These are phyloP conservation scores for Scheffersomyces coipomensis DNA, from an alignment of 805 yeast genomes.

Conservation along the genomic window DNA sequence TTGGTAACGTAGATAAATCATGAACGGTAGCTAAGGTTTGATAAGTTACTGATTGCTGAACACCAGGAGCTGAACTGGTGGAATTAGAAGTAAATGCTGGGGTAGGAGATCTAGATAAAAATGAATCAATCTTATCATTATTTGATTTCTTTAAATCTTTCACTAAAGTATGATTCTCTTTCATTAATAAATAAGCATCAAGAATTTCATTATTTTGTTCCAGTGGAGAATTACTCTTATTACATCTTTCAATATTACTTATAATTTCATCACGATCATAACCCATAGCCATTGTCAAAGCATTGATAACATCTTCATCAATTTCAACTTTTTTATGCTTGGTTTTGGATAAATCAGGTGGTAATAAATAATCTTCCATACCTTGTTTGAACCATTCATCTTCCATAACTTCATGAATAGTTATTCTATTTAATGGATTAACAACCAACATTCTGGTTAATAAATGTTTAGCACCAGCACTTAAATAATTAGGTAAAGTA, in stretches of 20 bases:
- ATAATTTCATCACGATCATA: slow-evolving; percentile 81
- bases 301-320: slow-evolving; percentile 74
- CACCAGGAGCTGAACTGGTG: slow-evolving; percentile 39
- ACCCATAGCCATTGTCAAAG: slow-evolving; percentile 82
- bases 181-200: slow-evolving; percentile 81
- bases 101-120: slow-evolving; percentile 62
- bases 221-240: slow-evolving; percentile 25
- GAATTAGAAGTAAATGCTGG: slow-evolving; percentile 34
- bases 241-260: slow-evolving; percentile 62
- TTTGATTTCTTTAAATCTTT: slow-evolving; percentile 59
- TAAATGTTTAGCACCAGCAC: slow-evolving; percentile 80
- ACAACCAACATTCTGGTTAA: slow-evolving; percentile 91
- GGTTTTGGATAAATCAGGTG: slow-evolving; percentile 46
- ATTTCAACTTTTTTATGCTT: slow-evolving; percentile 45
- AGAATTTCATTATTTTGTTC: slow-evolving; percentile 64
- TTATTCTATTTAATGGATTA: slow-evolving; percentile 89
- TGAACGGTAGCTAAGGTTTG: slow-evolving; percentile 48
- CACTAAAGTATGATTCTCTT: slow-evolving; percentile 71
- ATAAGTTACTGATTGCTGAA: slow-evolving; percentile 44
- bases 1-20: slow-evolving; percentile 52
- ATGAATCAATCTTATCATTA: slow-evolving; percentile 54
- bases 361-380: slow-evolving; percentile 75
- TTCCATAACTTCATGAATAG: slow-evolving; percentile 87
- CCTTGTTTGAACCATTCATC: slow-evolving; percentile 90
- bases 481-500: slow-evolving; percentile 81